Conservation (phyloP, 768 basidiomycete genomes). For the Lentinula edodes region DNA sequence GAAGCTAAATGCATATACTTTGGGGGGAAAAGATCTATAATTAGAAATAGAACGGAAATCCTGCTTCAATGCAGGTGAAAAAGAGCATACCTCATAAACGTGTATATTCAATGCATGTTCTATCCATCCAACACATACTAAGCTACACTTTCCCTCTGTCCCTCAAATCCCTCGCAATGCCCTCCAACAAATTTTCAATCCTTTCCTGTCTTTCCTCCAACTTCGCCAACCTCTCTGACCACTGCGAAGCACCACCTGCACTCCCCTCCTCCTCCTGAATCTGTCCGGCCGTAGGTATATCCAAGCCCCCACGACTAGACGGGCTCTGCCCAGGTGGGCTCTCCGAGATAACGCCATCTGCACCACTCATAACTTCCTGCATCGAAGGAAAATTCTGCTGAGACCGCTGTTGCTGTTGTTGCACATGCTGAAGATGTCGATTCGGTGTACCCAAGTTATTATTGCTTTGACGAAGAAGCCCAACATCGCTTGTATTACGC, state of each 20-base stretch:
- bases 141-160: not conserved
- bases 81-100: too few species aligned
- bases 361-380: conserved; percentile 13
- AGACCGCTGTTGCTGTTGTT: conserved; percentile 4
- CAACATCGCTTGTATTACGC: conserved; percentile 13
- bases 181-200: conserved; percentile 38
- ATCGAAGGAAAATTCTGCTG: conserved; percentile 6
- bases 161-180: not conserved
- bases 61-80: too few species aligned
- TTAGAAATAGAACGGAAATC: not conserved
- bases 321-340: conserved; percentile 11
- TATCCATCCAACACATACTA: not conserved
- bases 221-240: conserved; percentile 21
- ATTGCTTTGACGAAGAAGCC: conserved; percentile 9
- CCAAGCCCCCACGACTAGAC: not conserved
- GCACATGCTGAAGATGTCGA: not conserved
- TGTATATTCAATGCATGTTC: not conserved
- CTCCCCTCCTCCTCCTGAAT: conserved; percentile 16
- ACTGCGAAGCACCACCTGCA: conserved; percentile 6
- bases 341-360: conserved; percentile 11
- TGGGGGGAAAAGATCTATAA: not conserved
- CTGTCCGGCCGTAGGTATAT: conserved; percentile 18
- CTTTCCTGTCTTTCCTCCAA: conserved; percentile 40
- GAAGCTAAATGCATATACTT: too few species aligned
- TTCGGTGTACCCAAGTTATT: conserved; percentile 1